Conservation (phyloP, 169 alveolate genomes). For the Cryptosporidium andersoni region DNA sequence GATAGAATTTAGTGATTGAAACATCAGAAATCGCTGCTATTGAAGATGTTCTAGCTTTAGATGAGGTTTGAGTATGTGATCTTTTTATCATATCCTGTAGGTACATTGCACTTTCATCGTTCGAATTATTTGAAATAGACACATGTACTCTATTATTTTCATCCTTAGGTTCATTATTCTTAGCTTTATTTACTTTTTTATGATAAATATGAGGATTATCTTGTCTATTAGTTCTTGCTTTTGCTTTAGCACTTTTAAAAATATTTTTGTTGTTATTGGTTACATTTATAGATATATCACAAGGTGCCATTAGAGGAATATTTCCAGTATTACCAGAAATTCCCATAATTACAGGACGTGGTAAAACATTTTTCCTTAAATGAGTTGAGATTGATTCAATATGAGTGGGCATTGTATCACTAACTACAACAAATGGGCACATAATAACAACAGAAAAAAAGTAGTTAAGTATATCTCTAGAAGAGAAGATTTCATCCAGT, state of each 20-base stretch:
- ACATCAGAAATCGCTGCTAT: slow-evolving; percentile 34
- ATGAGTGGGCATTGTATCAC: slow-evolving; percentile 9
- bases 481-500: slow-evolving; percentile 16
- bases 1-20: slow-evolving; percentile 20
- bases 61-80: no score
- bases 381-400: slow-evolving; percentile 11
- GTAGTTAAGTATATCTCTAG: slow-evolving; percentile 38
- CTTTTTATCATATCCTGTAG: no score
- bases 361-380: slow-evolving; percentile 36
- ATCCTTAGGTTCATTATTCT: neutral
- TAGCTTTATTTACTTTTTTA: neutral
- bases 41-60: no score
- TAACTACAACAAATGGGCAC: slow-evolving; percentile 43
- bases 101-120: no score
- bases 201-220: neutral
- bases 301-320: slow-evolving; percentile 24
- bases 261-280: neutral
- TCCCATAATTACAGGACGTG: slow-evolving; percentile 50
- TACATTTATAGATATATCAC: slow-evolving; percentile 47
- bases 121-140: neutral
- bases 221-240: neutral
- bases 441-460: slow-evolving; percentile 36
- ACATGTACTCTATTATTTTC: neutral
- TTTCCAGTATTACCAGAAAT: slow-evolving; percentile 67
- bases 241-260: neutral